Base-by-base conservation (phyloP, 306 rosid species). In the Cucumis sativus region DNA sequence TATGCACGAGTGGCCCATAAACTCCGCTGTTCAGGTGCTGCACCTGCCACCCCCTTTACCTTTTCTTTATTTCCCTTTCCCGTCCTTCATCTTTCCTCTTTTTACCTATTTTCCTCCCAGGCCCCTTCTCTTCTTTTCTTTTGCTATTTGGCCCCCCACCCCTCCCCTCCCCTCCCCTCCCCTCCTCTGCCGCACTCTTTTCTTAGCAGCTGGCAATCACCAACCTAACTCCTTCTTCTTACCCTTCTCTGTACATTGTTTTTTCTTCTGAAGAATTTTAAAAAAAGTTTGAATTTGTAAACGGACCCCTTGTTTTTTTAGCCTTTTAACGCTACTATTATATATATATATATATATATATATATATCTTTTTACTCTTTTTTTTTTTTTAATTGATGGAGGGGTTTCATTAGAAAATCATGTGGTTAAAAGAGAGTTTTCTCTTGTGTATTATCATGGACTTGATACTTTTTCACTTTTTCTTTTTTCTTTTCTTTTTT, bases 1-100 rank as follows among this genome's bases (percentile, higher is more conserved):
- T 39, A 66, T 77, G 80, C 86, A 84, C 86, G 90, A 80, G 86
- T 83, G 88, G 80, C 79, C 84, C 88, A 77, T 85, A 62, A 47
- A 71, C 83, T 83, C 60, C 84, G 87, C 85, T 80, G 87, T 67
- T 83, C 91, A 85, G 89, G 89, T 79, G 79, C 86, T 79, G 87
- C 86, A 12, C 35, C 59, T 65, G 7, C 72, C 13, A 18, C 55
- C 73, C 60, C 70, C 4, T 1, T 51, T 51, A 13, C 5, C 55
- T 51, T 47, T 13, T 47, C 6, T 47, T 47, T 47, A 33, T 33
- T 33, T 33, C 37, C 52, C 14, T 47, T 16, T 14, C 18, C 1
- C 55, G 6, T 16, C 55, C 55, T 18, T 51, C 18, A 51, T 11
- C 18, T 51, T 51, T 13, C 7, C 6, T 1, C n/a, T 67, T 18